A percentile compares a stretch with the other conserved stretches of the same genome.
Evolutionary conservation across 1,284 basidiomycete species (phyloP).

Genomic region (Malassezia vespertilionis): DNA sequence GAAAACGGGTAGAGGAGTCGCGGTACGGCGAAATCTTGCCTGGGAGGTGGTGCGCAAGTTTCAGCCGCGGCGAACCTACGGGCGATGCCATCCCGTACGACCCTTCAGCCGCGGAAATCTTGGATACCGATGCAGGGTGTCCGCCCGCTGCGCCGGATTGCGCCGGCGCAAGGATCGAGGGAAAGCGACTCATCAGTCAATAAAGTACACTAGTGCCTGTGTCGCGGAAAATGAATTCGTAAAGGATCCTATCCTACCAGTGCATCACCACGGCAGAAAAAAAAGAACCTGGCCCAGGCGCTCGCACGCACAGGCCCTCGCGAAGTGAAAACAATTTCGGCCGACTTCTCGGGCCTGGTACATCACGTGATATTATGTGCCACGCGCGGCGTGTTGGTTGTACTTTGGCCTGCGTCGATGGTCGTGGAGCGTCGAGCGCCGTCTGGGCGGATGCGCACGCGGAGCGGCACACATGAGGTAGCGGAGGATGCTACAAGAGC

Average conservation of each 20-base stretch:
- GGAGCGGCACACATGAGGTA: too few species aligned
- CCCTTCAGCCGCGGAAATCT: slow-evolving; percentile 15
- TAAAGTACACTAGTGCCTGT: too few species aligned
- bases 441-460: not conserved
- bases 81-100: slow-evolving; percentile 26
- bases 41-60: slow-evolving; percentile 29
- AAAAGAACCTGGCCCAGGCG: slow-evolving; percentile 15
- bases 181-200: slow-evolving; percentile 26
- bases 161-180: slow-evolving; percentile 22
- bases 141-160: slow-evolving; percentile 15
- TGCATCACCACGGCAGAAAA: not conserved
- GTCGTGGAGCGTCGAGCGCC: not conserved
- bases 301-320: too few species aligned
- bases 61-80: slow-evolving; percentile 29
- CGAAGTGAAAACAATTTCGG: too few species aligned
- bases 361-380: slow-evolving; percentile 7
- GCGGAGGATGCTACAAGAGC: too few species aligned
- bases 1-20: slow-evolving; percentile 34
- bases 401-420: not conserved
- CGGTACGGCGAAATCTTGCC: slow-evolving; percentile 38
- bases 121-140: slow-evolving; percentile 16
- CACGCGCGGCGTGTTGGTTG: slow-evolving; percentile 6
- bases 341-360: too few species aligned
- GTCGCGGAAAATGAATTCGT: too few species aligned
- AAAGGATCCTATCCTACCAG: not conserved